Evolutionary conservation across 306 rosid genomes (phyloP).

Genomic region (Pyrus pyrifolia): DNA sequence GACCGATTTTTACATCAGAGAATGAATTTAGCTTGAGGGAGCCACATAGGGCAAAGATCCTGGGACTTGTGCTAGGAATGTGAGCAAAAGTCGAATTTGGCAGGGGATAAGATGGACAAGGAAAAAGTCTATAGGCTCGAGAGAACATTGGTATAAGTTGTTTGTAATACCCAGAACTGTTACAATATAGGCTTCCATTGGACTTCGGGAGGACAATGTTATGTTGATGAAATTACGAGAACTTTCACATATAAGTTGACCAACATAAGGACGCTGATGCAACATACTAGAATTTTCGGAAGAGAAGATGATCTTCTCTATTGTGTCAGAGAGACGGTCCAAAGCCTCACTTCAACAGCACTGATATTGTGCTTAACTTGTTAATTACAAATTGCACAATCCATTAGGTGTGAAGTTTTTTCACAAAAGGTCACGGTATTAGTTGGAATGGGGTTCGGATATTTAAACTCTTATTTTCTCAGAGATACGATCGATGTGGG

Average conservation of each 20-base stretch:
- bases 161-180: background rate
- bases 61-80: background rate
- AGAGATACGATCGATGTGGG: too few species aligned
- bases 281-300: background rate
- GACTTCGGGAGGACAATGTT: background rate
- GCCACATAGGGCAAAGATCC: background rate
- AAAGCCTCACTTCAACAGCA: background rate
- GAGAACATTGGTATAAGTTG: background rate
- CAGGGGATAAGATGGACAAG: background rate
- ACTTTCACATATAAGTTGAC: conserved; percentile 17
- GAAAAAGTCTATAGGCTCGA: background rate
- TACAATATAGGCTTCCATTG: background rate
- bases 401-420: too few species aligned
- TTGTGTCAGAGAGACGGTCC: background rate
- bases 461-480: too few species aligned
- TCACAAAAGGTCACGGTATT: too few species aligned
- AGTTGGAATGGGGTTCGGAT: too few species aligned
- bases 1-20: background rate
- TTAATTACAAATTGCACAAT: background rate
- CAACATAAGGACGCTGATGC: conserved; percentile 8
- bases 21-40: background rate
- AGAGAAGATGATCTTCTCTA: conserved; percentile 12
- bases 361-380: background rate
- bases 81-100: background rate
- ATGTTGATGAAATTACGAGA: background rate